Evolutionary conservation across 2,329 filamentous ascomycete genomes (phyloP).

Genomic region (Aspergillus novoparasiticus): DNA sequence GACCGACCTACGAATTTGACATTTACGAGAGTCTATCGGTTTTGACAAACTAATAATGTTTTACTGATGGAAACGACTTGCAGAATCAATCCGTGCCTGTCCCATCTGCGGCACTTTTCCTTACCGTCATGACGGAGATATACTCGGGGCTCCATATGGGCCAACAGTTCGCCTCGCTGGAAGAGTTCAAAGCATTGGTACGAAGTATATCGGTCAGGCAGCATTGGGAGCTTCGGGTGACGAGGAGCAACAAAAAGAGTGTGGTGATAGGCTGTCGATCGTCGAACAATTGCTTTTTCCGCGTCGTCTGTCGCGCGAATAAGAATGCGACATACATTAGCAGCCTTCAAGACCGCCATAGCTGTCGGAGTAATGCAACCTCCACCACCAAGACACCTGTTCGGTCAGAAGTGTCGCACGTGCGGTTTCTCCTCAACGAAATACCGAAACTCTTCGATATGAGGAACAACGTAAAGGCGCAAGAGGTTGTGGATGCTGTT

Average conservation of each 20-base stretch:
- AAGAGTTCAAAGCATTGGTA: constrained; percentile 42
- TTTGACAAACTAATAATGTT: constrained; percentile 5
- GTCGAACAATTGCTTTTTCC: constrained; percentile 41
- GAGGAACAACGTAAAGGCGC: constrained; percentile 38
- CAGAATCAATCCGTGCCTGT: constrained; percentile 17
- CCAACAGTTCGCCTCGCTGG: constrained; percentile 41
- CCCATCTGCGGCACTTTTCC: constrained; percentile 15
- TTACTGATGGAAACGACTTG: constrained; percentile 31
- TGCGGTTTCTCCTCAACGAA: constrained; percentile 41
- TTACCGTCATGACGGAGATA: constrained; percentile 39
- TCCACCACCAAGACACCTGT: constrained; percentile 36
- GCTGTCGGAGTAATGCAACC: constrained; percentile 34
- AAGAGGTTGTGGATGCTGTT: constrained; percentile 44
- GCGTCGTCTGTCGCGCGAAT: constrained; percentile 44
- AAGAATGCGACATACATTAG: constrained; percentile 45
- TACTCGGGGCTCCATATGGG: constrained; percentile 43
- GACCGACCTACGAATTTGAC: neutral
- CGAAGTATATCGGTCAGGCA: constrained; percentile 45
- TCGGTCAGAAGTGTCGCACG: constrained; percentile 44
- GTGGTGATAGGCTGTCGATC: constrained; percentile 46
- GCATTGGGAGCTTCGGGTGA: constrained; percentile 44
- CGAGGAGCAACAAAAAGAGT: constrained; percentile 45
- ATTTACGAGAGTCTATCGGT: neutral
- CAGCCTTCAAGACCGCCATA: constrained; percentile 43
- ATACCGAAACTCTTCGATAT: constrained; percentile 45